Evolutionary conservation across 2,329 filamentous ascomycete species (phyloP).

Genomic region (Epichloe typhina): DNA sequence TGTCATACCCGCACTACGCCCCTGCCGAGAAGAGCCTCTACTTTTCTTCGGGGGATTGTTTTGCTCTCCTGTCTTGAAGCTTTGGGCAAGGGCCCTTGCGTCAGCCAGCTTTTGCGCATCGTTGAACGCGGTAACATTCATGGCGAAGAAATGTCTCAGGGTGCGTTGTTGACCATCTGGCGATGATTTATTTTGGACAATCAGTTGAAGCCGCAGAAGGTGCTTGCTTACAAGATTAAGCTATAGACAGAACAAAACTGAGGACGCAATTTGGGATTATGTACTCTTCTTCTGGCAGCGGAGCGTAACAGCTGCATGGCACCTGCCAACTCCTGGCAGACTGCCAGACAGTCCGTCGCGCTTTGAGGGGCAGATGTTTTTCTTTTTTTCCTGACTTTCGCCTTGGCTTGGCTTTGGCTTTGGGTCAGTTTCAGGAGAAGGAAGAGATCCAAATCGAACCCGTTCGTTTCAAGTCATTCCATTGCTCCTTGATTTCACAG

Average conservation of each 20-base stretch:
- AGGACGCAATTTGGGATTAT: not conserved
- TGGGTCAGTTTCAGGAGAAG: too few relatives aligned
- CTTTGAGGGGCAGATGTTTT: too few relatives aligned
- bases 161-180: not conserved
- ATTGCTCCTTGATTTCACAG: too few relatives aligned
- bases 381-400: not conserved
- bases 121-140: conserved; percentile 10
- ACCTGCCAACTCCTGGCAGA: conserved; percentile 2
- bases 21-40: not conserved
- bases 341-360: not conserved
- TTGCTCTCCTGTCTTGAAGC: conserved; percentile 12
- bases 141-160: not conserved
- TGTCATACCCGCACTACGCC: not conserved
- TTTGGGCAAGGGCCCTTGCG: conserved; percentile 14
- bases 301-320: conserved; percentile 1
- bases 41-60: not conserved
- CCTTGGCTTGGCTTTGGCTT: too few relatives aligned
- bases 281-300: not conserved
- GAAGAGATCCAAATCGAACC: too few relatives aligned
- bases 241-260: not conserved
- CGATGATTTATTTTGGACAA: not conserved
- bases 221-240: not conserved
- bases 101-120: conserved; percentile 15
- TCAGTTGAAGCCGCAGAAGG: not conserved
- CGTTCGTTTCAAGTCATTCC: too few relatives aligned